Percentiles rank a stretch among this genome's conserved stretches.
phyloP scores from a whole-genome alignment of 1,284 basidiomycete species.

The Cutaneotrichosporon daszewskae region DNA sequence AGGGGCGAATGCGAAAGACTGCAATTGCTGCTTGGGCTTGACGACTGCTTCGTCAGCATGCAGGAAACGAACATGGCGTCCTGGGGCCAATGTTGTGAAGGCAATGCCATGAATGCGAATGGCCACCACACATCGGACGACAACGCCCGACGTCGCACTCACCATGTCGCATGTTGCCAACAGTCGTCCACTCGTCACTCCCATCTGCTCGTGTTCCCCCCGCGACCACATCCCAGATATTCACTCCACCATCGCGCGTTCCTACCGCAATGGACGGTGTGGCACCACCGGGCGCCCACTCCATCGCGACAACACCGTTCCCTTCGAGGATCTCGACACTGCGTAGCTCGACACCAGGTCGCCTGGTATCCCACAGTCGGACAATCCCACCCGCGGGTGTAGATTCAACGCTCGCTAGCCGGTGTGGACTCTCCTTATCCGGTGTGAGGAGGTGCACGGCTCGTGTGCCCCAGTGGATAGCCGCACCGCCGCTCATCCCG shows the following conservation, averaged over 20 bases:
- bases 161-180: conserved; percentile 37
- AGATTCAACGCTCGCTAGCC: conserved; percentile 40
- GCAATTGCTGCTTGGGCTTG: conserved; percentile 32
- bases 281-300: conserved; percentile 26
- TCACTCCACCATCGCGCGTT: conserved; percentile 39
- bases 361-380: conserved; percentile 41
- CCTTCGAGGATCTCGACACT: conserved; percentile 28
- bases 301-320: conserved; percentile 19
- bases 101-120: too few relatives aligned
- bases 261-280: conserved; percentile 31
- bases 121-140: too few relatives aligned
- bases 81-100: too few relatives aligned
- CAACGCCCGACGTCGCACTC: too few relatives aligned
- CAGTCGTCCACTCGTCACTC: conserved; percentile 28
- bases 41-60: conserved; percentile 27
- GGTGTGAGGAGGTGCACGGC: conserved; percentile 35
- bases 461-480: conserved; percentile 30
- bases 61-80: too few relatives aligned
- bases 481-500: conserved; percentile 8
- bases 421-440: conserved; percentile 19
- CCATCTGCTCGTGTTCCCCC: conserved; percentile 18
- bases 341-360: conserved; percentile 28
- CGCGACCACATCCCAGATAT: conserved; percentile 36
- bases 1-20: conserved; percentile 36
- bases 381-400: conserved; percentile 27